Evolutionary conservation across 2,329 filamentous ascomycete species (phyloP).

Genomic region (Thielaviopsis cerberus): DNA sequence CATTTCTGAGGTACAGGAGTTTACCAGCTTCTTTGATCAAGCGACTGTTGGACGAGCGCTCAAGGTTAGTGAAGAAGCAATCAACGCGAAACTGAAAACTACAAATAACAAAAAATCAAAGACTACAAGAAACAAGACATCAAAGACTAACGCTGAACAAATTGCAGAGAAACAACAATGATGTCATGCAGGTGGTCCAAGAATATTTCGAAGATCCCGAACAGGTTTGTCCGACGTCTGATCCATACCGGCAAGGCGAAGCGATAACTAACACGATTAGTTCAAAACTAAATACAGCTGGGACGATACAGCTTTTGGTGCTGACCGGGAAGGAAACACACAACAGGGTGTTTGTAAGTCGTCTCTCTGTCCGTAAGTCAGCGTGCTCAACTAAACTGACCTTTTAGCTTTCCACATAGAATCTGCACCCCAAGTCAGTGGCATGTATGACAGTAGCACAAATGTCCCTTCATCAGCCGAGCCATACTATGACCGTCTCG

Average conservation of each 20-base stretch:
- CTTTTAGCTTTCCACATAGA: slow-evolving; percentile 37
- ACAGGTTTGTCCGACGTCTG: not conserved
- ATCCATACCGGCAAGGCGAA: not conserved
- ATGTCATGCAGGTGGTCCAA: slow-evolving; percentile 6
- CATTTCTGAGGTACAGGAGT: slow-evolving; percentile 8
- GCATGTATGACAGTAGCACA: slow-evolving; percentile 26
- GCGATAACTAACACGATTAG: slow-evolving; percentile 16
- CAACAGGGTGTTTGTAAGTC: slow-evolving; percentile 3
- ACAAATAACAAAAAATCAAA: too few relatives aligned
- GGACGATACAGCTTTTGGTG: slow-evolving; percentile 35
- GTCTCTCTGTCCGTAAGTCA: too few relatives aligned
- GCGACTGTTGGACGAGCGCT: slow-evolving; percentile 5
- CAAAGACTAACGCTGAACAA: not conserved
- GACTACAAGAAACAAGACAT: not conserved
- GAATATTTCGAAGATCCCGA: slow-evolving; percentile 9
- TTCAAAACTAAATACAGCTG: slow-evolving; percentile 33
- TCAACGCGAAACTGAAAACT: too few relatives aligned
- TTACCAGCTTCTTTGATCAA: slow-evolving; percentile 4
- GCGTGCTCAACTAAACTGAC: slow-evolving; percentile 14
- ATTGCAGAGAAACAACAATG: slow-evolving; percentile 5
- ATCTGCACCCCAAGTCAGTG: slow-evolving; percentile 20
- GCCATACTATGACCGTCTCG: slow-evolving; percentile 22
- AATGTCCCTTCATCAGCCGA: slow-evolving; percentile 20
- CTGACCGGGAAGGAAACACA: slow-evolving; percentile 30
- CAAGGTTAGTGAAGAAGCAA: not conserved